Conservation (phyloP, 164 flowering plant species). For the Litsea cubeba region DNA sequence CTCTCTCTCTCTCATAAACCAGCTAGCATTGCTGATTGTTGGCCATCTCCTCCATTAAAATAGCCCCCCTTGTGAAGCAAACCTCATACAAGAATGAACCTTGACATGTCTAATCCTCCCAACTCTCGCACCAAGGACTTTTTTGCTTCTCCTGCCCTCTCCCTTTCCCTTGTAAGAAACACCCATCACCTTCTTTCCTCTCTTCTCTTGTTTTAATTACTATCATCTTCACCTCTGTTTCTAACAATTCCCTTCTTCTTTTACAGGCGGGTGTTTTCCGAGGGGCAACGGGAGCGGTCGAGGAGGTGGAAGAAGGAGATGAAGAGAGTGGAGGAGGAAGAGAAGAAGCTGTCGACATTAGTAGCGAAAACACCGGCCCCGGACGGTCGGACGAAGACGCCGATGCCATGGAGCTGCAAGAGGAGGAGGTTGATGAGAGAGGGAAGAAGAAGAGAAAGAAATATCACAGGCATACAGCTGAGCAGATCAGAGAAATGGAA, state of each 20-base stretch:
- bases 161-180: slow-evolving; percentile 72
- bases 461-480: slow-evolving; percentile 90
- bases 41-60: slow-evolving; percentile 22
- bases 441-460: slow-evolving; percentile 88
- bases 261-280: slow-evolving; percentile 87
- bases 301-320: slow-evolving; percentile 54
- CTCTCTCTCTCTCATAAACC: slow-evolving; percentile 4
- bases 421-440: slow-evolving; percentile 28
- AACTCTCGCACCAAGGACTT: slow-evolving; percentile 68
- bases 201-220: background rate
- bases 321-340: slow-evolving; percentile 33
- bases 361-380: slow-evolving; percentile 82
- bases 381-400: slow-evolving; percentile 60
- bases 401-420: slow-evolving; percentile 33
- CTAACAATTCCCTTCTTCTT: background rate
- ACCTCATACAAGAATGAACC: slow-evolving; percentile 41
- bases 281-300: slow-evolving; percentile 36
- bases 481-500: slow-evolving; percentile 97
- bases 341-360: slow-evolving; percentile 65
- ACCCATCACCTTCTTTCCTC: background rate
- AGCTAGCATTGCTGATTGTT: too few species aligned
- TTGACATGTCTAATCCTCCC: slow-evolving; percentile 70
- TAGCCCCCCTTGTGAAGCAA: slow-evolving; percentile 12
- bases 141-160: slow-evolving; percentile 89
- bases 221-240: background rate